Base-by-base conservation (phyloP, 108 stramenopile genomes). In the Cyclotella distinguenda region DNA sequence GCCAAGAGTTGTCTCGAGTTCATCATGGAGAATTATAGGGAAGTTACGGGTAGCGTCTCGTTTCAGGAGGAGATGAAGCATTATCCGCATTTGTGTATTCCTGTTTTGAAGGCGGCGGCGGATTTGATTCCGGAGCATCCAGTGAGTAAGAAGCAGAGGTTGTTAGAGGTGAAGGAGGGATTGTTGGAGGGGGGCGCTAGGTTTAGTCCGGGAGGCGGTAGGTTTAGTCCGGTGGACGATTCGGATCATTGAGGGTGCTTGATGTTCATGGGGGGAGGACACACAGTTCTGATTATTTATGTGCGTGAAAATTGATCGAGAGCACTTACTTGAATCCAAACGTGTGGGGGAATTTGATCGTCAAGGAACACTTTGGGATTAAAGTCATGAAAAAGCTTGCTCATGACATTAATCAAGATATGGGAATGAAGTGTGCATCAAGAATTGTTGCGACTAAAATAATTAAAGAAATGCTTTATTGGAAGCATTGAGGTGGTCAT, bases 11-110 rank as follows among this genome's bases (percentile, higher is more conserved):
- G 91, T 70, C 82, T 95, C 44, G 87, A 95, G 60, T 95, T 89
- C 54, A 93, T 93, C 50, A 90, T 91, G 89, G 70, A 85, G 11
- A 95, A 95, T 70, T 79, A 91, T 36, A 82, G 91, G 16, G 88
- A 91, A 68, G 88, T 95, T 22, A 85, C 90, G 0, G 86, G 86
- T 2, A 88, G 85, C 53, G 61, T 76, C 6, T 52, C 80, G 21
- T 95, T 95, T 62, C 87, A 93, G 79, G 91, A 91, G 47, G 95
- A 95, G 70, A 91, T 95, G 87, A 91, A 90, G 64, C 80, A 88
- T 57, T 84, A 91, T 78, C 91, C 91, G 11, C 88, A 90, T 60
- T 71, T 95, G 40, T 93, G 89, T 59, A 91, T 95, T 48, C 91
- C 91, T 10, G 89, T 95, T 3, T 64, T 95, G 39, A 93, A 91